Evolutionary conservation across 306 rosid species (phyloP), one percentile per base, ranked within the genome.

Genomic region (Quercus gilva): DNA sequence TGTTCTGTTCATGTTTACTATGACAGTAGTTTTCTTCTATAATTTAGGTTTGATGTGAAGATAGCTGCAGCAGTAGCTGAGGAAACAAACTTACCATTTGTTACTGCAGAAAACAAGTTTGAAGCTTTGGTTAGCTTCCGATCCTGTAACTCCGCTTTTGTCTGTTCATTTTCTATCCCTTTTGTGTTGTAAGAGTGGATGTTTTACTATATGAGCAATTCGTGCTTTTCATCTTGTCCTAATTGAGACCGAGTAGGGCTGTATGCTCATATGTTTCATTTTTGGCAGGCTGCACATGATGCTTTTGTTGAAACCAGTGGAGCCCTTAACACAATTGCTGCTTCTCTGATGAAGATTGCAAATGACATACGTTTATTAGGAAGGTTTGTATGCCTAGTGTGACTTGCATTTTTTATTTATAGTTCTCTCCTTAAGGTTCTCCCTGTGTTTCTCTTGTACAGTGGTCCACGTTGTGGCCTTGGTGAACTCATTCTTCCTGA

Each of bases 401-500:
- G 33, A 69, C 69, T 41, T 71, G 18, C 35, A 20, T 53, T 69
- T 15, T 15, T 67, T 58, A 55, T 26, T 60, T 51, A 21, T 63
- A 14, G 18, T 67, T 13, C n/a, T 67, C 33, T 71, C 18, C 74
- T 9, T 19, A 74, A 76, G 67, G 70, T 71, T 78, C 79, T 84
- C 75, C 79, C 18, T 17, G 25, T 77, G 69, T 60, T 86, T 61
- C 85, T 26, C 53, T 58, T 28, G 75, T 81, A 68, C 84, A 96
- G 99, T 79, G 98, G 99, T 89, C 99, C 99, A 0, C 97, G 99
- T 53, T 96, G 99, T 41, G 99, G 99, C 80, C 96, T 96, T 77
- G 99, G 99, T 35, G 99, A 96, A 86, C 98, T 96, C 80, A 88
- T 96, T 85, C 99, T 96, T 81, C 99, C 99, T 57, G 98, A 96